Evolutionary conservation across 768 basidiomycete species (phyloP).

Genomic region (Phallus indusiatus): DNA sequence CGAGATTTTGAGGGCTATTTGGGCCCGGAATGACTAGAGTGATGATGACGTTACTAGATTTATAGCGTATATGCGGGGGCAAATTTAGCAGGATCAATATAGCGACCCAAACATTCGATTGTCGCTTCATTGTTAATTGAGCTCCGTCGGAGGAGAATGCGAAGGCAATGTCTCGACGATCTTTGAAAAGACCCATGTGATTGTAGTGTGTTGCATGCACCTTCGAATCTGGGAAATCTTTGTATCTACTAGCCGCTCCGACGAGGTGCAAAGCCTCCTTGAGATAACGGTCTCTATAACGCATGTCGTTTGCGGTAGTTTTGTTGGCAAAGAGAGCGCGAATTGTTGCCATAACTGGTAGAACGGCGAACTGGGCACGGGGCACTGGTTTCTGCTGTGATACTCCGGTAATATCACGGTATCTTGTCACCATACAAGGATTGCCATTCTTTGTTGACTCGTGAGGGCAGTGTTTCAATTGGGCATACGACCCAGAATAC

Average conservation of each 20-base stretch:
- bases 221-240: not conserved
- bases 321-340: not conserved
- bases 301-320: not conserved
- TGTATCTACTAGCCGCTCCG: not conserved
- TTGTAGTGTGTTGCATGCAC: not conserved
- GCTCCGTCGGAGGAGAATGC: not conserved
- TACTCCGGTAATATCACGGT: too few relatives aligned
- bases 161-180: not conserved
- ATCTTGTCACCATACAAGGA: too few relatives aligned
- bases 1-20: conserved; percentile 29
- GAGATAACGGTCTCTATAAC: not conserved
- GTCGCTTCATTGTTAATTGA: conserved; percentile 13
- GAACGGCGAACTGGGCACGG: not conserved
- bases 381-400: not conserved
- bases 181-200: not conserved
- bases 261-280: not conserved
- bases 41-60: conserved; percentile 26
- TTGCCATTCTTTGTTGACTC: not conserved
- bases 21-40: conserved; percentile 39
- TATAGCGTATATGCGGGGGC: conserved; percentile 28
- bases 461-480: not conserved
- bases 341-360: not conserved
- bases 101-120: conserved; percentile 30
- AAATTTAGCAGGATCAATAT: conserved; percentile 35
- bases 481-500: not conserved